Percentiles rank a stretch among this genome's conserved stretches.
phyloP scores from a whole-genome alignment of 2,329 filamentous ascomycete genomes.

The Rhynchosporium secalis region DNA sequence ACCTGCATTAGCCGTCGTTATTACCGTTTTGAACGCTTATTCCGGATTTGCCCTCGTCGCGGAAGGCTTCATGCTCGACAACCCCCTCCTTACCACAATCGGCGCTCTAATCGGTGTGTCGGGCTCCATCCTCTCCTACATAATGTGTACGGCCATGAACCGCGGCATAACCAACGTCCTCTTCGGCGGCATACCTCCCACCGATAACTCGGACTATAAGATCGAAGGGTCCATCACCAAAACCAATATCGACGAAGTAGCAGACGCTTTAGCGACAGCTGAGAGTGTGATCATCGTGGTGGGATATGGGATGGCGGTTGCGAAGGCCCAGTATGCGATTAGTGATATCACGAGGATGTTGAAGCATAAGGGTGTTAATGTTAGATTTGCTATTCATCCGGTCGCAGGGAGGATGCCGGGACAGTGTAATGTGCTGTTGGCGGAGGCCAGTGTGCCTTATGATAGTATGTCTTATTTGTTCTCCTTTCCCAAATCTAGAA shows the following conservation, averaged over 20 bases:
- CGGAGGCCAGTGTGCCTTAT: conserved; percentile 84
- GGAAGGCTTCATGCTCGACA: conserved; percentile 89
- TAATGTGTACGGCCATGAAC: conserved; percentile 90
- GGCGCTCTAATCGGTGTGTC: conserved; percentile 86
- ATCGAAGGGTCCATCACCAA: conserved; percentile 79
- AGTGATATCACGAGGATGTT: conserved; percentile 76
- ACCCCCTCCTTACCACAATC: conserved; percentile 79
- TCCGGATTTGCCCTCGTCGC: conserved; percentile 88
- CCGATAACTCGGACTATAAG: conserved; percentile 65
- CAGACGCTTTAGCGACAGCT: conserved; percentile 71
- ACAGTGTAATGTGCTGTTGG: conserved; percentile 87
- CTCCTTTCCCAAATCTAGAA: not conserved
- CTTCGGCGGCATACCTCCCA: conserved; percentile 75
- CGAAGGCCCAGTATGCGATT: conserved; percentile 89
- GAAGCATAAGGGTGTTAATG: conserved; percentile 73
- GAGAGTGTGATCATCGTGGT: conserved; percentile 83
- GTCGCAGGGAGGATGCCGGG: conserved; percentile 91
- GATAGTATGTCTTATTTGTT: conserved; percentile 55
- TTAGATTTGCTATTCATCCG: conserved; percentile 87
- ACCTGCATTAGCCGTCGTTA: conserved; percentile 64
- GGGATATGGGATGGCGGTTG: conserved; percentile 92
- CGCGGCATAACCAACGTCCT: conserved; percentile 84
- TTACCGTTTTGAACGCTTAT: conserved; percentile 87
- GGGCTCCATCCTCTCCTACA: conserved; percentile 85
- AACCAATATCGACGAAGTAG: conserved; percentile 77